Conservation (phyloP, 2,329 filamentous ascomycete species). For the Diaporthe longicolla region DNA sequence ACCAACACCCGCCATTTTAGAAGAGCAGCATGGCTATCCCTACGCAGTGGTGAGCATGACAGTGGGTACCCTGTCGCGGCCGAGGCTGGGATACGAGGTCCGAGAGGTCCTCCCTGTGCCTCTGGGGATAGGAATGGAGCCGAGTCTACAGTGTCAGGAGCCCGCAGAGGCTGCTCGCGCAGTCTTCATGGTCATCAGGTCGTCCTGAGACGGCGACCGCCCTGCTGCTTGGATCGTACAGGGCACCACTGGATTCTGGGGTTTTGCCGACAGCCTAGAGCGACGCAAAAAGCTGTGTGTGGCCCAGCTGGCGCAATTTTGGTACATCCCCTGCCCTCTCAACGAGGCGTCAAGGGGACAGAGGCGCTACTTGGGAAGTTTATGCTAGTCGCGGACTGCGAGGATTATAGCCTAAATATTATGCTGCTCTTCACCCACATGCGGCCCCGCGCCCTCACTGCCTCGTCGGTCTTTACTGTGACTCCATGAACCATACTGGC, state of each 20-base stretch:
- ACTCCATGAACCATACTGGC: background rate
- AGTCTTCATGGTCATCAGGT: background rate
- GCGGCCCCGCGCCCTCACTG: background rate
- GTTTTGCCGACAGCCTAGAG: background rate
- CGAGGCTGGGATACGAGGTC: background rate
- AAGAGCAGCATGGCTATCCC: conserved; percentile 17
- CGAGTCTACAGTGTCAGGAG: background rate
- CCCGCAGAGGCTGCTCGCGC: background rate
- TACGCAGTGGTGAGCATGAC: background rate
- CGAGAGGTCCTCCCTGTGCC: background rate
- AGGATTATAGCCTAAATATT: conserved; percentile 5
- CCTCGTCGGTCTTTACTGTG: background rate
- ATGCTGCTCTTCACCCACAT: background rate
- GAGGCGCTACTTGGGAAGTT: conserved; percentile 1
- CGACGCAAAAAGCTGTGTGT: background rate
- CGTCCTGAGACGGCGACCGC: background rate
- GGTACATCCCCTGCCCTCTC: background rate
- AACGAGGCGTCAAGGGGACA: background rate
- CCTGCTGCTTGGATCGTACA: background rate
- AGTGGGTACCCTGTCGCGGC: background rate
- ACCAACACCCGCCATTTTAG: background rate
- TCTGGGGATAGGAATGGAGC: background rate
- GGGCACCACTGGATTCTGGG: too few relatives aligned
- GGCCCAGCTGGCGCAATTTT: conserved; percentile 2
- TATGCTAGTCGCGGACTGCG: conserved; percentile 11